A percentile compares a stretch with the other conserved stretches of the same genome.
Conservation (phyloP, 495 filamentous ascomycete species). For the Xylaria nigripes region DNA sequence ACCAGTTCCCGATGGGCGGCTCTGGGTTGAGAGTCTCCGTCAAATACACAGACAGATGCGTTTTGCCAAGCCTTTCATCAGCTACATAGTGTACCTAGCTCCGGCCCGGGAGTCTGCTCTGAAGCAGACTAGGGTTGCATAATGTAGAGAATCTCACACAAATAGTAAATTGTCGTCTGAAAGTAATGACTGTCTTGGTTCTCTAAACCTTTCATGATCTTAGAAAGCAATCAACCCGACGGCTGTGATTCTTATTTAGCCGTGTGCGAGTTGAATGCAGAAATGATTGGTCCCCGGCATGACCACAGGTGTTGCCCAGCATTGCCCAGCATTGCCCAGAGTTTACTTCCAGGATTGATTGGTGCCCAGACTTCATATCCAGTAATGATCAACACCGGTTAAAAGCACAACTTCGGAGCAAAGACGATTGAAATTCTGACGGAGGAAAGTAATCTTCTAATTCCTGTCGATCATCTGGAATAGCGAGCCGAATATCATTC, state of each 20-base stretch:
- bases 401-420: constrained; percentile 7
- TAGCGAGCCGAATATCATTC: constrained; percentile 3
- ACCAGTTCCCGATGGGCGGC: background rate
- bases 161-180: background rate
- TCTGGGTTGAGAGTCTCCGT: constrained; percentile 10
- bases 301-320: background rate
- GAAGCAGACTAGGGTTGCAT: background rate
- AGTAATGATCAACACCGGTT: constrained; percentile 5
- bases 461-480: constrained; percentile 3
- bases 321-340: background rate
- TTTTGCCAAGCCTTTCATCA: constrained; percentile 22
- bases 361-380: background rate
- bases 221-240: constrained; percentile 1
- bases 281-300: background rate
- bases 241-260: constrained; percentile 2
- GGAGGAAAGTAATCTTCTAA: background rate
- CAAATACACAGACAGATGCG: background rate
- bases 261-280: background rate
- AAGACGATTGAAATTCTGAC: background rate
- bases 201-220: constrained; percentile 8
- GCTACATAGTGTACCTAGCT: constrained; percentile 17
- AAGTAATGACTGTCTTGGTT: background rate
- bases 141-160: background rate
- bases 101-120: constrained; percentile 8
- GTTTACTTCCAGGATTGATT: background rate